Evolutionary conservation across 2,329 filamentous ascomycete genomes (phyloP).

Genomic region (Stemphylium vesicarium): DNA sequence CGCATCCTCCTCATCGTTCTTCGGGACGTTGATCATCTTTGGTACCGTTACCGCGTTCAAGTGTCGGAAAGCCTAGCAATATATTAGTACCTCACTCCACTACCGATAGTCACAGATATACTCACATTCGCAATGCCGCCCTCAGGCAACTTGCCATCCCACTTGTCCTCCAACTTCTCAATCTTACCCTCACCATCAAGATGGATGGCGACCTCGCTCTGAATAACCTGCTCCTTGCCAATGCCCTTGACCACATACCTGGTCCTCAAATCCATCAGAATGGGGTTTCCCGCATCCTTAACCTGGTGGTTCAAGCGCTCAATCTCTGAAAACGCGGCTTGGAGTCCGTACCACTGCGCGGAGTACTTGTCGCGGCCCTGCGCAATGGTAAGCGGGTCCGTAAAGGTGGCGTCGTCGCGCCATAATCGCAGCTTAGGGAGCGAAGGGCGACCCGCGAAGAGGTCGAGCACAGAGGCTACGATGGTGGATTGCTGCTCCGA

Average conservation of each 20-base stretch:
- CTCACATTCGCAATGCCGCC: constrained; percentile 59
- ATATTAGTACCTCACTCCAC: constrained; percentile 32
- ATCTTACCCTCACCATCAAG: constrained; percentile 55
- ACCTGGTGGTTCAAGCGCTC: constrained; percentile 62
- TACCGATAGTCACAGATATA: constrained; percentile 26
- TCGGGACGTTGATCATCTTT: constrained; percentile 59
- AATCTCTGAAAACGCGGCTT: constrained; percentile 64
- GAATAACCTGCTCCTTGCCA: constrained; percentile 58
- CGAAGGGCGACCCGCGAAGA: constrained; percentile 66
- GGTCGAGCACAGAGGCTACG: constrained; percentile 65
- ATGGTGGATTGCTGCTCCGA: constrained; percentile 59
- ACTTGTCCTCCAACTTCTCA: constrained; percentile 61
- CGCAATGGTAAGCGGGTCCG: constrained; percentile 65
- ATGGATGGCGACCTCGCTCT: constrained; percentile 57
- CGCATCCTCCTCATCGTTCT: constrained; percentile 60
- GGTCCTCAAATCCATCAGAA: constrained; percentile 61
- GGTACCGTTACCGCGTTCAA: constrained; percentile 61
- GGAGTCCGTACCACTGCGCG: constrained; percentile 65
- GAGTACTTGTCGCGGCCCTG: constrained; percentile 61
- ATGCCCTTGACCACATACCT: constrained; percentile 62
- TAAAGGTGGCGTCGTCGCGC: constrained; percentile 64
- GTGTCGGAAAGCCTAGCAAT: constrained; percentile 57
- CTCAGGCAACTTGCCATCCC: constrained; percentile 61
- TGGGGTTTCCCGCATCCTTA: constrained; percentile 63
- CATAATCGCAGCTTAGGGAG: constrained; percentile 66